A percentile compares a stretch with the other conserved stretches of the same genome.
These are phyloP conservation scores for Trametes hirsuta DNA, from an alignment of 1,284 basidiomycete species.

Conservation along the genomic window DNA sequence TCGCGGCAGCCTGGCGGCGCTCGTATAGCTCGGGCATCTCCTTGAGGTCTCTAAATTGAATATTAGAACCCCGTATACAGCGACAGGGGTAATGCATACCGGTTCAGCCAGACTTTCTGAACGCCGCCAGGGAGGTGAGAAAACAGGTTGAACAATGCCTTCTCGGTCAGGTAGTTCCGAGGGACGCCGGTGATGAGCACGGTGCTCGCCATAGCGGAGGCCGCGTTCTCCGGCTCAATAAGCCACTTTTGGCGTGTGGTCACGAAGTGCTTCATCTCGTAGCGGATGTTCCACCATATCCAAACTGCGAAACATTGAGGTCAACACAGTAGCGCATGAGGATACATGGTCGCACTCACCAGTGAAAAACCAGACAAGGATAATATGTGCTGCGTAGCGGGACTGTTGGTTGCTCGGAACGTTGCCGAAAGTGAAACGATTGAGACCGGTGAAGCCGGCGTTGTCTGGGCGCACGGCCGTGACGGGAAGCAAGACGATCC, in stretches of 20 bases:
- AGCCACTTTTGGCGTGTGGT: slow-evolving; percentile 85
- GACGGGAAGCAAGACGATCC: slow-evolving; percentile 72
- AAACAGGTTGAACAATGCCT: slow-evolving; percentile 71
- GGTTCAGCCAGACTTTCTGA: slow-evolving; percentile 89
- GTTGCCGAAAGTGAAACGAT: slow-evolving; percentile 84
- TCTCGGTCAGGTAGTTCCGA: slow-evolving; percentile 68
- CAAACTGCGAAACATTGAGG: slow-evolving; percentile 54
- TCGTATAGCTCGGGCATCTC: slow-evolving; percentile 85
- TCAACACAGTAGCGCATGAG: not conserved
- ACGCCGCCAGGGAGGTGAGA: slow-evolving; percentile 83
- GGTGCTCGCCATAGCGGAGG: slow-evolving; percentile 83
- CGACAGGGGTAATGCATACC: slow-evolving; percentile 38
- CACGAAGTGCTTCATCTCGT: slow-evolving; percentile 84
- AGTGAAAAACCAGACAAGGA: slow-evolving; percentile 77
- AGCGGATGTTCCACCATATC: slow-evolving; percentile 82
- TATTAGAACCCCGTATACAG: not conserved
- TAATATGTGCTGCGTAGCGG: slow-evolving; percentile 78
- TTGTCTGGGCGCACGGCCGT: slow-evolving; percentile 59
- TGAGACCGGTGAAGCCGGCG: slow-evolving; percentile 61
- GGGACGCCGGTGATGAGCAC: slow-evolving; percentile 91
- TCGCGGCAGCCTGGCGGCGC: slow-evolving; percentile 72
- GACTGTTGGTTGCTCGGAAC: slow-evolving; percentile 51
- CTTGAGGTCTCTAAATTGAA: slow-evolving; percentile 59
- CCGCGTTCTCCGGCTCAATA: slow-evolving; percentile 71
- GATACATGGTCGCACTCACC: slow-evolving; percentile 46